phyloP scores from a whole-genome alignment of 148 eudicot genomes.

The Pouteria glomerata region DNA sequence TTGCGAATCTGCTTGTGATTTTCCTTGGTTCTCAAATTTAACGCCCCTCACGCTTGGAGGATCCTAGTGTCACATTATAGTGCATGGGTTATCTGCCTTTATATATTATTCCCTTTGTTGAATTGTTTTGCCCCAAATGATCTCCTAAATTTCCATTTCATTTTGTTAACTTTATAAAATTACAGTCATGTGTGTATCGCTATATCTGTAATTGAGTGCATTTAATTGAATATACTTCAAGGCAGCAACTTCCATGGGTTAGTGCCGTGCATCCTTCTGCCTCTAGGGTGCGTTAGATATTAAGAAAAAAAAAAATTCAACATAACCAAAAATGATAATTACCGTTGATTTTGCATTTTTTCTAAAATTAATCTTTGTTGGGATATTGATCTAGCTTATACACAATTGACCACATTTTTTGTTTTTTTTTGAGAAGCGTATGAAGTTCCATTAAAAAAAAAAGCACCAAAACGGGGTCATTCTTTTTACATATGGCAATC shows the following conservation, averaged over 20 bases:
- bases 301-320: too few relatives aligned
- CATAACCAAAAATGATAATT: too few relatives aligned
- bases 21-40: background rate
- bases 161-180: background rate
- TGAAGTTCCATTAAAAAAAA: background rate
- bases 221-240: background rate
- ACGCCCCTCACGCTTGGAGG: background rate
- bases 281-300: background rate
- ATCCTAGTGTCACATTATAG: background rate
- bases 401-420: background rate
- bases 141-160: background rate
- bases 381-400: background rate
- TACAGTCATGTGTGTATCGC: background rate
- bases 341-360: background rate
- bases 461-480: background rate
- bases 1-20: background rate
- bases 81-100: background rate
- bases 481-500: too few relatives aligned
- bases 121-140: background rate
- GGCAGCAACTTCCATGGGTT: too few relatives aligned
- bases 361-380: background rate
- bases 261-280: too few relatives aligned
- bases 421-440: background rate
- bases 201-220: background rate
- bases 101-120: background rate